Percentiles rank a stretch among this genome's conserved stretches.
Conservation (phyloP, 169 alveolate genomes). For the Plasmodium gonderi region DNA sequence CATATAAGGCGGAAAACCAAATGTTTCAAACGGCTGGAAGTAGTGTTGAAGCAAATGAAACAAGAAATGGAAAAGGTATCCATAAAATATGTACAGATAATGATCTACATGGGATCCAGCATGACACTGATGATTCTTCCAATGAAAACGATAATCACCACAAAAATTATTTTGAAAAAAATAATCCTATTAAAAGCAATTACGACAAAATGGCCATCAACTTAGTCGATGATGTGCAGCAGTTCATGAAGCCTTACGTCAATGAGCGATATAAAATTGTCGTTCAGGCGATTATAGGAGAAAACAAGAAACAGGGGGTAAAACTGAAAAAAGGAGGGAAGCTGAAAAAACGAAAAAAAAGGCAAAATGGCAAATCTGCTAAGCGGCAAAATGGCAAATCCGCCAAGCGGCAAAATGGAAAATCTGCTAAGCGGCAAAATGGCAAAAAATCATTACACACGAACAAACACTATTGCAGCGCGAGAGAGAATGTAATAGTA, state of each 20-base stretch:
- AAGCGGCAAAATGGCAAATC: not conserved
- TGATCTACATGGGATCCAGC: not conserved
- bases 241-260: constrained; percentile 67
- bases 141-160: constrained; percentile 30
- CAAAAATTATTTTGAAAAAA: constrained; percentile 19
- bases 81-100: not conserved
- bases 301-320: constrained; percentile 73
- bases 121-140: constrained; percentile 36
- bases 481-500: no score
- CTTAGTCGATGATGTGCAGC: constrained; percentile 60
- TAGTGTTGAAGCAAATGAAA: not conserved
- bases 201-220: constrained; percentile 59
- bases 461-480: no score
- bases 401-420: no score
- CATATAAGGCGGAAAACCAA: constrained; percentile 18
- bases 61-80: not conserved
- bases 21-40: not conserved
- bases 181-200: constrained; percentile 38
- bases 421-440: no score
- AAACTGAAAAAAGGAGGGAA: not conserved
- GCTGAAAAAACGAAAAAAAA: not conserved
- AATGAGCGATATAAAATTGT: constrained; percentile 69
- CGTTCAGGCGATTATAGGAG: constrained; percentile 67
- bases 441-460: no score
- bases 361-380: not conserved